A percentile compares a stretch with the other conserved stretches of the same genome.
phyloP scores from a whole-genome alignment of 1,284 basidiomycete species.

The Rhodotorula sp. region DNA sequence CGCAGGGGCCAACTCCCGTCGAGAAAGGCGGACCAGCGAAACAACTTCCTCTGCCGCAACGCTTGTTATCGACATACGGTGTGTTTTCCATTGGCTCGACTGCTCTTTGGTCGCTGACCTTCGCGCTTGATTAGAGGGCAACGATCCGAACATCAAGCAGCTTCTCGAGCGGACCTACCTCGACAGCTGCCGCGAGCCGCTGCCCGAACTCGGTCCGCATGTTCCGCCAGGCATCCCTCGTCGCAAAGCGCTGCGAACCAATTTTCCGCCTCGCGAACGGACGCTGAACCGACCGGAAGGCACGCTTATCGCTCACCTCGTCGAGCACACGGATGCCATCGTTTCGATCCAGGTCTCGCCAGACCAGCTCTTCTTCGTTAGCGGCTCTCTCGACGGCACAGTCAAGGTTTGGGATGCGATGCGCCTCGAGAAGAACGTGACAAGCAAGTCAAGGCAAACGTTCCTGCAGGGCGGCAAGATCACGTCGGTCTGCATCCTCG shows the following conservation, averaged over 20 bases:
- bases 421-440: constrained; percentile 70
- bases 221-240: constrained; percentile 53
- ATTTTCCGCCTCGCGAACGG: constrained; percentile 45
- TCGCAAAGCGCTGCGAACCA: constrained; percentile 49
- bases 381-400: constrained; percentile 78
- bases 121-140: constrained; percentile 59
- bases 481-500: constrained; percentile 46
- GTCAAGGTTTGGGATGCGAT: constrained; percentile 82
- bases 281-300: constrained; percentile 57
- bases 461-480: constrained; percentile 49
- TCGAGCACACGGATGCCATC: constrained; percentile 74
- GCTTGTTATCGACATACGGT: constrained; percentile 61
- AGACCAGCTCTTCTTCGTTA: constrained; percentile 91
- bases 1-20: not conserved
- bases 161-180: constrained; percentile 79
- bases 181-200: constrained; percentile 74
- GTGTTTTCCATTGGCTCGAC: constrained; percentile 38
- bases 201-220: constrained; percentile 83
- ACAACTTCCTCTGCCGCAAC: constrained; percentile 4
- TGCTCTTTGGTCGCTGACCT: not conserved
- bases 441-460: constrained; percentile 50
- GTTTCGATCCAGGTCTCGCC: constrained; percentile 82
- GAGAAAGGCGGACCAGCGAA: not conserved
- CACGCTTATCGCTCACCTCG: constrained; percentile 77
- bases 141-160: constrained; percentile 79